Evolutionary conservation across 2,329 filamentous ascomycete genomes (phyloP), one percentile per base, ranked within the genome.

Genomic region (Trichoderma atrobrunneum): DNA sequence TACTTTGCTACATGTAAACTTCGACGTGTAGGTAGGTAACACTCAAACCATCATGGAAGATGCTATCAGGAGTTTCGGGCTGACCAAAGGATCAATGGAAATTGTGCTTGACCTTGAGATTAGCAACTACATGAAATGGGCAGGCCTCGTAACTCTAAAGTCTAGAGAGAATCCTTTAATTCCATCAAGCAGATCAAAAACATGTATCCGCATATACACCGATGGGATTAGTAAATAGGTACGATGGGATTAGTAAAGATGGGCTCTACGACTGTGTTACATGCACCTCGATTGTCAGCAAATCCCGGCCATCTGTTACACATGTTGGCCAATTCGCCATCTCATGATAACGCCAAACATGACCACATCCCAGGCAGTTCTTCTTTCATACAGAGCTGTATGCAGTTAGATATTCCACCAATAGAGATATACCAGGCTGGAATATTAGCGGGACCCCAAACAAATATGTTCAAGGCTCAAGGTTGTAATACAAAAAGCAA

Each of bases 261-360:
- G 34, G 0, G 34, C 34, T 36, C 34, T 36, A 36, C 5, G 34
- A 2, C 34, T 36, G 34, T 36, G 14, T 14, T 3, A 36, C 34
- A 36, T 43, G 39, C 39, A 43, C 39, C 16, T 43, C 7, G 7
- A 18, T 43, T 43, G 39, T 2, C 16, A n/a, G 39, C 16, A 18
- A 43, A 43, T 43, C 39, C 16, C 18, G 5, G 3, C 18, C 39
- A 43, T 43, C 39, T 43, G 1, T 43, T 43, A 1, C 39, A 0
- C 39, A 0, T n/a, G 16, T n/a, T 43, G 18, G 1, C 16, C 39
- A 1, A 43, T n/a, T n/a, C 18, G 16, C 39, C 0, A n/a, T n/a
- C 16, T 43, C 39, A n/a, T 43, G 16, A n/a, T 43, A 43, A 0
- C 16, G 18, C 39, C 39, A 8, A 43, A 43, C 39, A n/a, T 43